Base-by-base conservation (phyloP, 306 rosid species). In the Castanopsis chinensis region DNA sequence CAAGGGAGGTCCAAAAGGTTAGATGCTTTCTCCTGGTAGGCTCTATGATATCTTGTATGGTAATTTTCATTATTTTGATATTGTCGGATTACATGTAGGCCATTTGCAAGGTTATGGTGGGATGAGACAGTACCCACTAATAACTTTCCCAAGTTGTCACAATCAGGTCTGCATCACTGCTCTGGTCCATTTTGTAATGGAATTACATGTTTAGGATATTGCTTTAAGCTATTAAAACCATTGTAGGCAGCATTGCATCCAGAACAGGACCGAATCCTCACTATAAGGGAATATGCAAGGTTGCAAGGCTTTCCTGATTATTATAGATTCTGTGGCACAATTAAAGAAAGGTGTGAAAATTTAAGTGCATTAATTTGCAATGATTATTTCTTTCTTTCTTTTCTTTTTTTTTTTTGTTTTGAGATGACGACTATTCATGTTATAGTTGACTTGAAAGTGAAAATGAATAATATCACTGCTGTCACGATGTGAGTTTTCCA, bases 91-190 rank as follows among this genome's bases (percentile, higher is more conserved):
- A 33, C 72, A 45, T 82, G 7, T 57, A 92, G 97, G 75, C 98
- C 98, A 1, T 94, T 91, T 87, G 94, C 86, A 20, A 90, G 98
- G 57, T 72, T 94, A 55, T 94, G 98, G 98, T 94, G 98, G 97
- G 98, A 94, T 71, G 98, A 92, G 83, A 94, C 98, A 15, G 90
- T 94, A 74, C 87, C 98, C 54, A 94, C 97, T 4, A 13, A 78
- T 94, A 54, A 94, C 98, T 1, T 71, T 84, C 79, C 90, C 97
- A 21, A 87, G 85, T 70, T 92, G 93, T 77, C 97, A 89, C 75
- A 91, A 83, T 65, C 94, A 91, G 89, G 97, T 92, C 72, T 80
- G 53, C 17, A 57, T 20, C 74, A 57, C 37, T 76, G 49, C 54
- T 80, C 88, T 79, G 21, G 14, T 55, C n/a, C 56, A 75, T 61